These are phyloP conservation scores for Tolypocladium amazonense DNA, from an alignment of 2,329 filamentous ascomycete species.

Conservation along the genomic window DNA sequence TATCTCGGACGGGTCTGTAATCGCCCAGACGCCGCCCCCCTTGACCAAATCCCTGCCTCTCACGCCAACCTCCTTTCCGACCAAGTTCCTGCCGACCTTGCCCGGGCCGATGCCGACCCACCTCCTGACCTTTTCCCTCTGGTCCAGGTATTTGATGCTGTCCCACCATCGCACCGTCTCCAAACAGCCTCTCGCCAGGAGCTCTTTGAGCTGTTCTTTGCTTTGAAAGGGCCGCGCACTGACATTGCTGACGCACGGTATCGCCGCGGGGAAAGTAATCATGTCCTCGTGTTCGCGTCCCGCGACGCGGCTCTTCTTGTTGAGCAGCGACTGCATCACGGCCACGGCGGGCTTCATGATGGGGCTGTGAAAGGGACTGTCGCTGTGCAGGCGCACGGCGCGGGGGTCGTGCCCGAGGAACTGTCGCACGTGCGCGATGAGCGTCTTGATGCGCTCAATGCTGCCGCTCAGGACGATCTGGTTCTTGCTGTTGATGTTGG, in stretches of 20 bases:
- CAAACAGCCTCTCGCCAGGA: slow-evolving; percentile 72
- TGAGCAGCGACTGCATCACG: slow-evolving; percentile 60
- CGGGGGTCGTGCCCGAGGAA: slow-evolving; percentile 88
- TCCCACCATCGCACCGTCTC: slow-evolving; percentile 95
- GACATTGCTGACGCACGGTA: slow-evolving; percentile 82
- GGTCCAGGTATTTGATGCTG: slow-evolving; percentile 79
- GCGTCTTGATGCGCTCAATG: slow-evolving; percentile 68
- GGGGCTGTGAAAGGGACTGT: slow-evolving; percentile 83
- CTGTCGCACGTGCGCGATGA: slow-evolving; percentile 75
- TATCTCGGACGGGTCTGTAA: slow-evolving; percentile 69
- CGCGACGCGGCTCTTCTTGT: slow-evolving; percentile 41
- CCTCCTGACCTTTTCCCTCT: slow-evolving; percentile 67
- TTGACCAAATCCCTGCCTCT: slow-evolving; percentile 66
- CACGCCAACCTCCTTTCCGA: slow-evolving; percentile 92
- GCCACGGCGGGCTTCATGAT: slow-evolving; percentile 79
- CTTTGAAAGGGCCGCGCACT: slow-evolving; percentile 67
- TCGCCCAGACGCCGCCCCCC: slow-evolving; percentile 86
- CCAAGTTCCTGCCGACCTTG: slow-evolving; percentile 85
- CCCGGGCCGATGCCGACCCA: slow-evolving; percentile 92
- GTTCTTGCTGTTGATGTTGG: slow-evolving; percentile 92
- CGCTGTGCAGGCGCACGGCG: slow-evolving; percentile 75
- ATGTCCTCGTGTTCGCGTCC: slow-evolving; percentile 50
- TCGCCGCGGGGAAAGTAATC: slow-evolving; percentile 61
- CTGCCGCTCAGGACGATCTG: slow-evolving; percentile 91
- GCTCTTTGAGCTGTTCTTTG: slow-evolving; percentile 63